Percentiles rank a stretch among this genome's conserved stretches.
Conservation (phyloP, 169 alveolate species). For the Plasmodium chabaudi region DNA sequence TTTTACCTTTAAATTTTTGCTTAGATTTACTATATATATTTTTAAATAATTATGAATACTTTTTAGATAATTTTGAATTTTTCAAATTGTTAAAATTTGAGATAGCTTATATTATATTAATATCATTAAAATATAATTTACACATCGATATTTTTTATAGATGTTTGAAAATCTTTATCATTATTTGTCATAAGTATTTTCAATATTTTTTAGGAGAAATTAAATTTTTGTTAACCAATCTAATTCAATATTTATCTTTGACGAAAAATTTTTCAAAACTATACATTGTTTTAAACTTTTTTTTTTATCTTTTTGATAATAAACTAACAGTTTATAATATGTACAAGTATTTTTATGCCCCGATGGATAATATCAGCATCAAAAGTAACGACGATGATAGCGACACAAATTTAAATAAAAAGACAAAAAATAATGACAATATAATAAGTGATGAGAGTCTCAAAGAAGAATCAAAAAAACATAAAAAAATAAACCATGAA, state of each 20-base stretch:
- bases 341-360: slow-evolving; percentile 52
- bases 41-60: slow-evolving; percentile 61
- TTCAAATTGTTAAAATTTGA: slow-evolving; percentile 72
- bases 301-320: slow-evolving; percentile 68
- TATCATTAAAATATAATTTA: slow-evolving; percentile 60
- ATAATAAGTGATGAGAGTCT: not conserved
- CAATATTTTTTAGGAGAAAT: slow-evolving; percentile 74
- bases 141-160: slow-evolving; percentile 54
- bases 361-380: not conserved
- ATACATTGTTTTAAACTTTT: slow-evolving; percentile 63
- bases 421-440: not conserved
- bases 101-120: slow-evolving; percentile 37
- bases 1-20: slow-evolving; percentile 60
- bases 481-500: not conserved
- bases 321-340: slow-evolving; percentile 24
- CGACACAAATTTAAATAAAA: not conserved
- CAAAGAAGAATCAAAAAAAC: not conserved
- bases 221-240: slow-evolving; percentile 19
- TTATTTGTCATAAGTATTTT: slow-evolving; percentile 59
- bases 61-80: slow-evolving; percentile 66
- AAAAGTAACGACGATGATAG: not conserved
- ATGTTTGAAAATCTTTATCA: slow-evolving; percentile 56
- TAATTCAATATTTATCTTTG: slow-evolving; percentile 55
- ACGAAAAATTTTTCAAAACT: slow-evolving; percentile 52
- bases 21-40: slow-evolving; percentile 63